phyloP scores from a whole-genome alignment of 257 asterid genomes.

The Solanum medicagineum region DNA sequence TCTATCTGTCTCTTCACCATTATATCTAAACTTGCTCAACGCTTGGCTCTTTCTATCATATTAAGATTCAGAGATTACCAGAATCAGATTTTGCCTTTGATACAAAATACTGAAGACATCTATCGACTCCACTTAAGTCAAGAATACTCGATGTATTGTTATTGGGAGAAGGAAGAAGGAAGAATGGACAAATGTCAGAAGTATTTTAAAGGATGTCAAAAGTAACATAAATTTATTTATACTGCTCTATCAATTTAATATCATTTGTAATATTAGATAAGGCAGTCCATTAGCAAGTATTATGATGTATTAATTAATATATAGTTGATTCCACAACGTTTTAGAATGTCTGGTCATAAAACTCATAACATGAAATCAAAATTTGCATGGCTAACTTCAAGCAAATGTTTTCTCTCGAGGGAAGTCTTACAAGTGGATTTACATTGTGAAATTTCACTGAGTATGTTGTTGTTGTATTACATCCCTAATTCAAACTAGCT shows the following conservation, averaged over 20 bases:
- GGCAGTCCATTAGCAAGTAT: neutral
- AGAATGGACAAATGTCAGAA: conserved; percentile 29
- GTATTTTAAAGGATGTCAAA: conserved; percentile 11
- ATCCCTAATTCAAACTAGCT: too few species aligned
- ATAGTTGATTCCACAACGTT: neutral
- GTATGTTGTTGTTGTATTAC: too few species aligned
- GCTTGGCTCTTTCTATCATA: too few species aligned
- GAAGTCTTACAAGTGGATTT: neutral
- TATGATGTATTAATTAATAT: neutral
- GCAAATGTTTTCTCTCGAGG: neutral
- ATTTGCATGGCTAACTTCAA: neutral
- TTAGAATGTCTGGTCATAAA: neutral
- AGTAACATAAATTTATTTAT: conserved; percentile 55
- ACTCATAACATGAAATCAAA: neutral
- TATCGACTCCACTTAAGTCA: neutral
- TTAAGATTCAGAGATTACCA: too few species aligned
- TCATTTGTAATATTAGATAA: too few species aligned
- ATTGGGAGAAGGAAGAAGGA: too few species aligned
- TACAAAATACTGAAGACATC: neutral
- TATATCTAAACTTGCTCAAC: too few species aligned
- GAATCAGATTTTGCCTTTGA: too few species aligned
- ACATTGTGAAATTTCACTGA: neutral
- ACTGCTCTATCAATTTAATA: neutral
- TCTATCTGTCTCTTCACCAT: too few species aligned
- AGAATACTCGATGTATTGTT: too few species aligned